Conservation (phyloP, 2,329 filamentous ascomycete species). For the Alternaria atra region DNA sequence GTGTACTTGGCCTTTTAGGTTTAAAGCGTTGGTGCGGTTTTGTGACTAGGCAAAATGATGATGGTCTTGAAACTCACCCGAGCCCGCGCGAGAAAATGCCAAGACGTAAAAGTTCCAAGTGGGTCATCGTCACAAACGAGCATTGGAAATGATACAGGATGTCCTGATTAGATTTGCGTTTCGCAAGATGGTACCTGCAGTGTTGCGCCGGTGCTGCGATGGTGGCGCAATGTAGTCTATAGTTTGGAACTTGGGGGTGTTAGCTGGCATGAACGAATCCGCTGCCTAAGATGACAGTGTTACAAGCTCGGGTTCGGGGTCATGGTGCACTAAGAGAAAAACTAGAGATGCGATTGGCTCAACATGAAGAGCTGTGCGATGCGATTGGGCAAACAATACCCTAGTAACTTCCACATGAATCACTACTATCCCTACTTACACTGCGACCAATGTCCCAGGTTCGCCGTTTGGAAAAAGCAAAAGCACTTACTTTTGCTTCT, state of each 20-base stretch:
- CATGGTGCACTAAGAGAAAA: background rate
- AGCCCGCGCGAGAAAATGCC: background rate
- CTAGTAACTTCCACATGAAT: background rate
- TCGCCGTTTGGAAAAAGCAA: background rate
- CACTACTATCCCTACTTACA: background rate
- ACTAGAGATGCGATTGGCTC: constrained; percentile 3
- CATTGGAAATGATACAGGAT: background rate
- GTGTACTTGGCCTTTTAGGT: background rate
- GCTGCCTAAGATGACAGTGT: background rate
- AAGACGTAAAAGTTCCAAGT: constrained; percentile 4
- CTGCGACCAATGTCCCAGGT: background rate
- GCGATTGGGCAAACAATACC: background rate
- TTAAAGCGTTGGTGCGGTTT: background rate
- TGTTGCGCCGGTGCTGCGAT: background rate
- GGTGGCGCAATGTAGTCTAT: constrained; percentile 5
- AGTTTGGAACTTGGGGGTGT: constrained; percentile 3
- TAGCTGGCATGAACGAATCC: background rate
- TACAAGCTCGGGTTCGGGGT: background rate
- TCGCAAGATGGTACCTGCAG: background rate
- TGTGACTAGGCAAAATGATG: background rate
- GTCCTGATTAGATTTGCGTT: background rate
- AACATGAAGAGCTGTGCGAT: background rate
- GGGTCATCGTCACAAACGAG: background rate
- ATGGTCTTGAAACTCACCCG: constrained; percentile 5
- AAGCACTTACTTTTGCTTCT: constrained; percentile 43